phyloP scores from a whole-genome alignment of 1,284 basidiomycete genomes.

The Marasmius tenuissimus region DNA sequence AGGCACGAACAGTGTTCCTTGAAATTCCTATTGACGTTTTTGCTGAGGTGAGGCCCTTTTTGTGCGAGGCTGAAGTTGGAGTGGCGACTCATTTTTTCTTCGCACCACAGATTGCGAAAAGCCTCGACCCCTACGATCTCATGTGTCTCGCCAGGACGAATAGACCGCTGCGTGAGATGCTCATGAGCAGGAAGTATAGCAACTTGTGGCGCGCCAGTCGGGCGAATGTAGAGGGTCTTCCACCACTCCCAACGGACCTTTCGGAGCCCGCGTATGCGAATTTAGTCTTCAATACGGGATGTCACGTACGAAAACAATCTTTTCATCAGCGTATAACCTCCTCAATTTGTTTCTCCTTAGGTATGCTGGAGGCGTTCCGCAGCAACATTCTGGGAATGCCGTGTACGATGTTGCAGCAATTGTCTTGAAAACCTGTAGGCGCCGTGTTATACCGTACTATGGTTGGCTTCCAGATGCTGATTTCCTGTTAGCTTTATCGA shows the following conservation, averaged over 20 bases:
- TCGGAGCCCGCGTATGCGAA: slow-evolving; percentile 35
- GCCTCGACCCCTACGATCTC: slow-evolving; percentile 35
- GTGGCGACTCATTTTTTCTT: neutral
- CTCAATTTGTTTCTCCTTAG: slow-evolving; percentile 17
- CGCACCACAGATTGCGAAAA: slow-evolving; percentile 30
- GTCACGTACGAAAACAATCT: slow-evolving; percentile 29
- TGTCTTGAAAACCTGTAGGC: slow-evolving; percentile 31
- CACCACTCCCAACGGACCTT: slow-evolving; percentile 36
- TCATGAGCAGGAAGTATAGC: slow-evolving; percentile 32
- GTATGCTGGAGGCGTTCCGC: slow-evolving; percentile 27
- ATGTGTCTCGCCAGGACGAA: slow-evolving; percentile 40
- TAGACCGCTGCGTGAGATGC: slow-evolving; percentile 33
- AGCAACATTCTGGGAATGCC: slow-evolving; percentile 35
- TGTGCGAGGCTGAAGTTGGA: neutral
- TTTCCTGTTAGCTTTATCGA: neutral
- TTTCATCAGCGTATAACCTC: slow-evolving; percentile 1
- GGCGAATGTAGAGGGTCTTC: slow-evolving; percentile 28
- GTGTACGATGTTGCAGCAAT: slow-evolving; percentile 33
- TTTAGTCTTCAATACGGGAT: slow-evolving; percentile 36
- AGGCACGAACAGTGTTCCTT: neutral
- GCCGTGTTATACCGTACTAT: neutral
- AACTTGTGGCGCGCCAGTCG: slow-evolving; percentile 34
- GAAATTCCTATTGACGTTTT: neutral
- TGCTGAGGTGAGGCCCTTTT: neutral
- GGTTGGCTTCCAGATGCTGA: neutral